A percentile compares a stretch with the other conserved stretches of the same genome.
Evolutionary conservation across 2,329 filamentous ascomycete genomes (phyloP).

Genomic region (Calonectria honghensis): DNA sequence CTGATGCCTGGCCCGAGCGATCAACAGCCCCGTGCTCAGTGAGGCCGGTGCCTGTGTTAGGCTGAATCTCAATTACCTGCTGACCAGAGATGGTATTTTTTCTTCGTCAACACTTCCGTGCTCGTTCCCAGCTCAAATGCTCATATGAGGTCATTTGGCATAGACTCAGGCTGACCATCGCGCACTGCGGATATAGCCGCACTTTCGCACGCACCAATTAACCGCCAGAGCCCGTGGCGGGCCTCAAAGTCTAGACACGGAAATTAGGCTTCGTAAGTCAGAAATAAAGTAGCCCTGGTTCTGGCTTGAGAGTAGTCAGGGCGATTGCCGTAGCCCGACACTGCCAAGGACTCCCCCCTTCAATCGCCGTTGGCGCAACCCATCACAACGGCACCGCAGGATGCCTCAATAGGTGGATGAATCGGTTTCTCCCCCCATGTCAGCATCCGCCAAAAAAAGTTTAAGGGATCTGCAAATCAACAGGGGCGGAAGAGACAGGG

Average conservation of each 20-base stretch:
- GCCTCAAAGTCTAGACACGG: neutral
- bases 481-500: neutral
- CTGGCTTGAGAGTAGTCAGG: no score
- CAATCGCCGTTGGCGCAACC: neutral
- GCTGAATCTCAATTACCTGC: slow-evolving; percentile 1
- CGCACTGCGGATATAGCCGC: slow-evolving; percentile 5
- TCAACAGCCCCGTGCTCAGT: neutral
- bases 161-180: neutral
- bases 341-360: neutral
- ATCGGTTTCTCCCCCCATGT: neutral
- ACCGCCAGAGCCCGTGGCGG: slow-evolving; percentile 5
- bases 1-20: slow-evolving; percentile 20
- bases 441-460: neutral
- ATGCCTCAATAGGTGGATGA: slow-evolving; percentile 17
- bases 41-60: slow-evolving; percentile 8
- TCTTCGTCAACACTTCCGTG: neutral
- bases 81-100: neutral
- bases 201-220: neutral
- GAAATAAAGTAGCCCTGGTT: neutral
- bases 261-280: neutral
- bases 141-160: neutral
- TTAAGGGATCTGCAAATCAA: no score
- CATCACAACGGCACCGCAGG: neutral
- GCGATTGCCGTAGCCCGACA: neutral
- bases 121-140: neutral